Evolutionary conservation across 768 basidiomycete genomes (phyloP).

Genomic region (Panaeolus papilionaceus): DNA sequence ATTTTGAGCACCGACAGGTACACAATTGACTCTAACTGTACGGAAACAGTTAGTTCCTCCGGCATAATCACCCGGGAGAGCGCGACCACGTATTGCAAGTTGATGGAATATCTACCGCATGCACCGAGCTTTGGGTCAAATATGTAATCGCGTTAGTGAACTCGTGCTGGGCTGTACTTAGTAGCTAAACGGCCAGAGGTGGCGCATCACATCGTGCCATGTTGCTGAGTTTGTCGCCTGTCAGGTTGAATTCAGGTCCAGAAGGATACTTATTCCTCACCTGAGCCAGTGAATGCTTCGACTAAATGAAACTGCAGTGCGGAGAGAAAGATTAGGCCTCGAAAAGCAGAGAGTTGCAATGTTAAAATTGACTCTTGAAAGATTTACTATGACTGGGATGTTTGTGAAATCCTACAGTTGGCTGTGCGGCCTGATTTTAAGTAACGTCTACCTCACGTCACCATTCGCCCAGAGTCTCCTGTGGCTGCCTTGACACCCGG

Average conservation of each 20-base stretch:
- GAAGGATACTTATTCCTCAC: neutral
- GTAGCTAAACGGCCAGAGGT: no score
- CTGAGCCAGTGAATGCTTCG: neutral
- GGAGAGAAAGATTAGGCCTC: neutral
- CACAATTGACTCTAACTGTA: neutral
- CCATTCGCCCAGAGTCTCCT: neutral
- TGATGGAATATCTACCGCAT: neutral
- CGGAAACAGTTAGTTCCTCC: neutral
- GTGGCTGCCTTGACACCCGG: neutral
- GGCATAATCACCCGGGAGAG: neutral
- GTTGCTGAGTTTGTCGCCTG: neutral
- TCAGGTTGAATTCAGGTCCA: no score
- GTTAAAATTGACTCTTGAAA: no score
- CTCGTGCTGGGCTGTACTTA: no score
- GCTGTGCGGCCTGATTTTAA: neutral
- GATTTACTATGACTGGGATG: neutral
- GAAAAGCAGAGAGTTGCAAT: neutral
- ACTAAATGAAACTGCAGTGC: neutral
- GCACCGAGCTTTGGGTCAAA: neutral
- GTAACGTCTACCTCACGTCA: neutral
- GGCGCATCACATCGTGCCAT: neutral
- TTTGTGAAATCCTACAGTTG: neutral
- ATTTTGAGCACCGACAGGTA: no score
- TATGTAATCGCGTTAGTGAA: neutral
- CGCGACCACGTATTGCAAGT: neutral